A percentile compares a stretch with the other conserved stretches of the same genome.
Evolutionary conservation across 2,329 filamentous ascomycete genomes (phyloP).

Genomic region (Fusarium sp.): DNA sequence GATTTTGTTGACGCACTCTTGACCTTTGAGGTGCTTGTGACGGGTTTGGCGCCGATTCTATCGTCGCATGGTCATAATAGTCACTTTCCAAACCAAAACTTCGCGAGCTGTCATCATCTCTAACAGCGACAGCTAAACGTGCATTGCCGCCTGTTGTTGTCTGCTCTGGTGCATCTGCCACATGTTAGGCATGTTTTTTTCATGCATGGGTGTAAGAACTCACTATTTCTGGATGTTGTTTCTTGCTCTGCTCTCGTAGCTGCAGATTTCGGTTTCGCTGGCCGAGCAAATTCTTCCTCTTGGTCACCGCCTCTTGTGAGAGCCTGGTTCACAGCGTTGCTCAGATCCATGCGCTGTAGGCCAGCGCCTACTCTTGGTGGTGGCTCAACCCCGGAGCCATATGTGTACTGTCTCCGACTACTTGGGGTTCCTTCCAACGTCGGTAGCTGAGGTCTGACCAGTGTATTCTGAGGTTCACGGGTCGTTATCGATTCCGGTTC

Average conservation of each 20-base stretch:
- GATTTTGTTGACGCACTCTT: neutral
- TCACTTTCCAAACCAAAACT: constrained; percentile 54
- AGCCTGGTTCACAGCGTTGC: constrained; percentile 47
- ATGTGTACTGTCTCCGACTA: constrained; percentile 53
- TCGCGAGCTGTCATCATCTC: constrained; percentile 49
- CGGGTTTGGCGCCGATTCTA: constrained; percentile 46
- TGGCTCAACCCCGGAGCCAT: constrained; percentile 53
- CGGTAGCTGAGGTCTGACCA: constrained; percentile 41
- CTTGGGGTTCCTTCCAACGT: constrained; percentile 50
- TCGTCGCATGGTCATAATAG: constrained; percentile 53
- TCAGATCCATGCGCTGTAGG: constrained; percentile 43
- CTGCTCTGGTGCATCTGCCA: constrained; percentile 3
- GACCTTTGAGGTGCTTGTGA: constrained; percentile 4
- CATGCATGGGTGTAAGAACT: neutral
- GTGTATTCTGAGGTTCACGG: constrained; percentile 9
- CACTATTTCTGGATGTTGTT: constrained; percentile 35
- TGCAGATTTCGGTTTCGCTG: constrained; percentile 7
- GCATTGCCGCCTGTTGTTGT: neutral
- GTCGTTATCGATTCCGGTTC: constrained; percentile 33
- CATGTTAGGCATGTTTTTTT: constrained; percentile 7
- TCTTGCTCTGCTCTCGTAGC: constrained; percentile 31
- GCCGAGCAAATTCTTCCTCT: constrained; percentile 35
- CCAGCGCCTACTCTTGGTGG: constrained; percentile 40
- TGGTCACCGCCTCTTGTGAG: constrained; percentile 38
- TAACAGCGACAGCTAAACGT: constrained; percentile 20